phyloP scores from a whole-genome alignment of 345 rosid species.

The Odontarrhena argentea region DNA sequence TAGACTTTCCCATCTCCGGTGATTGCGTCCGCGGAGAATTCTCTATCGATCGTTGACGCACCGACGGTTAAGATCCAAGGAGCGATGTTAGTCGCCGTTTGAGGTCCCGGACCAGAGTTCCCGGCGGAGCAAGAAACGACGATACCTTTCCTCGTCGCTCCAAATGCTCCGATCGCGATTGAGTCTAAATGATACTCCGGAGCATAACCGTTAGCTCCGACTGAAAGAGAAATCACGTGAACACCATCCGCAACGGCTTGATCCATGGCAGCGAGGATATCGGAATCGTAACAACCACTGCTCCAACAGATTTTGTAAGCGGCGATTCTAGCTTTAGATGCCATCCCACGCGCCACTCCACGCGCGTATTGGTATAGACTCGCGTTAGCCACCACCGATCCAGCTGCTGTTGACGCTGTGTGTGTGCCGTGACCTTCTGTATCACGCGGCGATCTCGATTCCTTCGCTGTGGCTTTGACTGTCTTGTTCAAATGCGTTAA shows the following conservation, averaged over 20 bases:
- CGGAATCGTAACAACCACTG: conserved; percentile 80
- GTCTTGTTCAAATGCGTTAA: conserved; percentile 44
- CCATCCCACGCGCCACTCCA: conserved; percentile 92
- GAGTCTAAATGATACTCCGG: conserved; percentile 72
- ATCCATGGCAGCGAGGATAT: conserved; percentile 93
- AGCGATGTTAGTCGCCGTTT: conserved; percentile 77
- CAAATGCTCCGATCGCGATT: conserved; percentile 80
- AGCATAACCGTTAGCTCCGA: conserved; percentile 74
- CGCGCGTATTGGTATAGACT: conserved; percentile 61
- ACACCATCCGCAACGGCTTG: conserved; percentile 84
- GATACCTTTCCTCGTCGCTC: conserved; percentile 63
- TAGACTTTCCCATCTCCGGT: conserved; percentile 62
- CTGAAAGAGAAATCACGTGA: conserved; percentile 78
- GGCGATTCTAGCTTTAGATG: conserved; percentile 75
- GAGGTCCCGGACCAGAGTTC: conserved; percentile 79
- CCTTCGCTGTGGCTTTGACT: conserved; percentile 43
- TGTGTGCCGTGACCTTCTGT: conserved; percentile 92
- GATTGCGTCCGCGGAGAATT: conserved; percentile 76
- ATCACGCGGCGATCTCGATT: conserved; percentile 73
- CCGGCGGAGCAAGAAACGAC: conserved; percentile 92
- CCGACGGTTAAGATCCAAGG: conserved; percentile 94
- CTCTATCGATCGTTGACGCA: conserved; percentile 83
- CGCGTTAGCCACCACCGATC: conserved; percentile 65
- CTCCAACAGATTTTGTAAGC: conserved; percentile 91
- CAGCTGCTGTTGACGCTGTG: conserved; percentile 87